phyloP scores from a whole-genome alignment of 2,329 filamentous ascomycete species.

The Calonectria pseudoreteaudii region DNA sequence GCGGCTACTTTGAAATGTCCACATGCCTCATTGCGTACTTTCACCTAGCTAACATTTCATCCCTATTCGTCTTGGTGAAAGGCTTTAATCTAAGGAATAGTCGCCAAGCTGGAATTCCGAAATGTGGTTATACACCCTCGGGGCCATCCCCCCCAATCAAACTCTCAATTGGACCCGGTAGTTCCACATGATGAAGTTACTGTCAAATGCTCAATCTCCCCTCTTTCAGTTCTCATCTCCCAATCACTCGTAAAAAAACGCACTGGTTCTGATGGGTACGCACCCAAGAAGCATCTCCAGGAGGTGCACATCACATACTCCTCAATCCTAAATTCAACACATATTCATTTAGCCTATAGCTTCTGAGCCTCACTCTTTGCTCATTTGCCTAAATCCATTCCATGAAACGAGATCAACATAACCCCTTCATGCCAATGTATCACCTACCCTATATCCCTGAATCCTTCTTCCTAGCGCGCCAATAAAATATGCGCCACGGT shows the following conservation, averaged over 20 bases:
- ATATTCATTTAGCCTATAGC: neutral
- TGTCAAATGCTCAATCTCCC: neutral
- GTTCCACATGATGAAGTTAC: neutral
- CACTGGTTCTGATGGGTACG: neutral
- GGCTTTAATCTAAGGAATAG: neutral
- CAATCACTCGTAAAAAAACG: neutral
- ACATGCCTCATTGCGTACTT: neutral
- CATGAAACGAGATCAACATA: neutral
- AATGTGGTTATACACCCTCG: neutral
- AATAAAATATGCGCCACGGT: neutral
- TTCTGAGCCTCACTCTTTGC: neutral
- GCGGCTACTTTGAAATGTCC: neutral
- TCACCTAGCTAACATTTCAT: neutral
- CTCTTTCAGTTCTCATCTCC: neutral
- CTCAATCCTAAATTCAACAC: neutral
- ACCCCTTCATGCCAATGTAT: neutral
- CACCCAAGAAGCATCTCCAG: neutral
- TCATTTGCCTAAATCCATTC: neutral
- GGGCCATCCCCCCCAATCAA: neutral
- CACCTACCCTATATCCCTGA: neutral
- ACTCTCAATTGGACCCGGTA: fast-evolving
- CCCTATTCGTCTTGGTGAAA: neutral
- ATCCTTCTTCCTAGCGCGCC: neutral
- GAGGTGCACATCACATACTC: too few relatives aligned
- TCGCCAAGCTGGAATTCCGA: neutral